A percentile compares a stretch with the other conserved stretches of the same genome.
Conservation (phyloP, 768 basidiomycete genomes). For the Calocybe gangraenosa region DNA sequence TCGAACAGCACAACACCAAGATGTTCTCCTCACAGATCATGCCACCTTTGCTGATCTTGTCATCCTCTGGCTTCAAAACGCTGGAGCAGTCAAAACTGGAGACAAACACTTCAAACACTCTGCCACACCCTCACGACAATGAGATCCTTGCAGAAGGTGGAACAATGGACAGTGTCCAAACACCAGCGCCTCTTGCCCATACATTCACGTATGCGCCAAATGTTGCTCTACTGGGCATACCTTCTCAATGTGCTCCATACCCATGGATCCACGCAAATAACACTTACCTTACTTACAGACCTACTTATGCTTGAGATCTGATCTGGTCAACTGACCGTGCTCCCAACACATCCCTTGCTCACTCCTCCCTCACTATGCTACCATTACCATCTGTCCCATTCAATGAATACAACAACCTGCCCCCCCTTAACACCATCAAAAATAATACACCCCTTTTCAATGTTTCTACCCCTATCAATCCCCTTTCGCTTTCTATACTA, state of each 20-base stretch:
- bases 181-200: conserved; percentile 9
- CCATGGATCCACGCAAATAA: not conserved
- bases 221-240: conserved; percentile 10
- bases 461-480: not conserved
- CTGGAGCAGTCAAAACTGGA: no score
- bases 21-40: no score
- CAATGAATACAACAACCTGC: not conserved
- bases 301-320: conserved; percentile 1
- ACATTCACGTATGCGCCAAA: conserved; percentile 14
- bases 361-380: not conserved
- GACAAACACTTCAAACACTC: not conserved
- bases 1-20: conserved; percentile 1
- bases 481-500: not conserved
- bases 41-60: no score
- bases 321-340: not conserved
- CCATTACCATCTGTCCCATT: not conserved
- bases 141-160: conserved; percentile 13
- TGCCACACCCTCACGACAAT: not conserved
- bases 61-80: no score
- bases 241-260: not conserved
- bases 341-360: not conserved
- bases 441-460: not conserved
- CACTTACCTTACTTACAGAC: not conserved
- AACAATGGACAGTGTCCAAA: conserved; percentile 16
- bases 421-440: not conserved